Evolutionary conservation across 2,329 filamentous ascomycete genomes (phyloP), one percentile per base, ranked within the genome.

Genomic region (Pseudocercospora macadamiae): DNA sequence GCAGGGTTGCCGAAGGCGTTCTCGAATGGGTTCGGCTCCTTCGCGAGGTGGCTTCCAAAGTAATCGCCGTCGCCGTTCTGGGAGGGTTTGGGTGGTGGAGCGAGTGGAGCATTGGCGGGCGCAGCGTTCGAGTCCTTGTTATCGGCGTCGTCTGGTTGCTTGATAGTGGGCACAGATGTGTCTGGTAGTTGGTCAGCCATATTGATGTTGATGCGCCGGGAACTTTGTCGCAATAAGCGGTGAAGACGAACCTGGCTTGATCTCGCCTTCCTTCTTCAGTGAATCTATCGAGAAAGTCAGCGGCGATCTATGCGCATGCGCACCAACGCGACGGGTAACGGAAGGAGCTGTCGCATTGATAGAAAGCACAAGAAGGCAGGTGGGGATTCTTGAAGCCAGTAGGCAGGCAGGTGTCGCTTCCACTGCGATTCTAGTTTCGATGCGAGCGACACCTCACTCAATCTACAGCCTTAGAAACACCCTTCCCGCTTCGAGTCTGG

Each of bases 11-110:
- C 87, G 74, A 99, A 99, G 5, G 93, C 97, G 76, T 95, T 91
- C 75, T 97, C 95, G 71, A 99, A 97, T 7, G 95, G 93, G 76
- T 99, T 97, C 60, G 92, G 92, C 80, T 97, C 95, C 74, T 89
- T 84, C 68, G 85, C 88, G 73, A 92, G 78, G 61, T 80, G 77
- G 59, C 63, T 69, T 64, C 77, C 78, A 71, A 83, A 83, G 70
- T 83, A 82, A 66, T 82, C 80, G 54, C 74, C 74, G 48, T 77
- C 78, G 57, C 76, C 73, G 63, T 75, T 76, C 58, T 74, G 72
- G n/a, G 60, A 64, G 36, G 79, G 79, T 63, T 77, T 79, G 28
- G 80, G 80, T 59, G 80, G 80, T 67, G 80, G 79, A 73, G 80
- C 72, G 75, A 86, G 75, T 75, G 79, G 79, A 64, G 76, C 77